These are phyloP conservation scores for Phytophthora agathidicida DNA, from an alignment of 352 stramenopile genomes.

Conservation along the genomic window DNA sequence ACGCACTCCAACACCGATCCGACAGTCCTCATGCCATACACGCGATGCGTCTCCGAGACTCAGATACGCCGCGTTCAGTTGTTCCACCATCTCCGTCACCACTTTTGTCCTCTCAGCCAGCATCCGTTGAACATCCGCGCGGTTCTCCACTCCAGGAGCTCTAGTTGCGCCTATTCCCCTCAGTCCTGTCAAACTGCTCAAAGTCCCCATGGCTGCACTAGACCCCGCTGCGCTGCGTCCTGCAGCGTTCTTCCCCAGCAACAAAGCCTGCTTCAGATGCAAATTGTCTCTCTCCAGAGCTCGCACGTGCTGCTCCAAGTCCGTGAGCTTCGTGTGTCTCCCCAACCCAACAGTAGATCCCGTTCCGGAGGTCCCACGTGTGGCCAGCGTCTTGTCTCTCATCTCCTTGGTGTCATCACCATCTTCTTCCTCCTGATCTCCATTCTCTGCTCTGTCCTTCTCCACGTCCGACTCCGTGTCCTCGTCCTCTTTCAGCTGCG, in stretches of 20 bases:
- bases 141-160: slow-evolving; percentile 16
- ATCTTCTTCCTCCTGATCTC: slow-evolving; percentile 8
- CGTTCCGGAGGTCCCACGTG: neutral
- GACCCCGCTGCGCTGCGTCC: slow-evolving; percentile 6
- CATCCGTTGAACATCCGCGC: slow-evolving; percentile 54
- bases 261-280: slow-evolving; percentile 76
- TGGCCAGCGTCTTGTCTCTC: slow-evolving; percentile 7
- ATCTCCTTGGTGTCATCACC: neutral
- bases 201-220: slow-evolving; percentile 31
- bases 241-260: slow-evolving; percentile 62
- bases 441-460: slow-evolving; percentile 1
- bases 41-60: slow-evolving; percentile 68
- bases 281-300: slow-evolving; percentile 76
- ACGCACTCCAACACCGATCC: slow-evolving; percentile 75
- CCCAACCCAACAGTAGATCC: slow-evolving; percentile 8
- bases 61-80: slow-evolving; percentile 71
- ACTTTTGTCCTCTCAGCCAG: slow-evolving; percentile 75
- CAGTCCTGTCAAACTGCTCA: slow-evolving; percentile 22
- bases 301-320: slow-evolving; percentile 75
- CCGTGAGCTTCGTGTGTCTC: slow-evolving; percentile 69
- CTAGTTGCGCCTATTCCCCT: slow-evolving; percentile 4
- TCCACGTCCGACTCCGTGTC: slow-evolving; percentile 26
- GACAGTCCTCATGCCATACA: slow-evolving; percentile 80
- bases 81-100: slow-evolving; percentile 83
- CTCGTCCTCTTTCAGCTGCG: slow-evolving; percentile 11